Evolutionary conservation across 129 eudicot species (phyloP).

Genomic region (Gnaphalium uliginosum): DNA sequence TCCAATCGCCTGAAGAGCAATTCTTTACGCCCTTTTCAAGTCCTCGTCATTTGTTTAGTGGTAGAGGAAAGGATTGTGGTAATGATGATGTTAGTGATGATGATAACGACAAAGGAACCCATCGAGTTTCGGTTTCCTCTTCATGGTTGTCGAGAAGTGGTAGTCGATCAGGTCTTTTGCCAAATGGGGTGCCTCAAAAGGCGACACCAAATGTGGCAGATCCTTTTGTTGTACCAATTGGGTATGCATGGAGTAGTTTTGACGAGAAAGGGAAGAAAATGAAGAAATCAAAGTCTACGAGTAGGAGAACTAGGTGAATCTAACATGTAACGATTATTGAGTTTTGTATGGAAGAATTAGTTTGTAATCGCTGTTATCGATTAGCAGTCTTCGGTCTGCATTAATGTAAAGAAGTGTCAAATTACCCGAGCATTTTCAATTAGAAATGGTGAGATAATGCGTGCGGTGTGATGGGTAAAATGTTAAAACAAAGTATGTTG

Average conservation of each 20-base stretch:
- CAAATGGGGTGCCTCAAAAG: slow-evolving; percentile 38
- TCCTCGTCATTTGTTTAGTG: slow-evolving; percentile 44
- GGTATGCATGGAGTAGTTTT: slow-evolving; percentile 79
- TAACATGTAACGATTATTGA: slow-evolving; percentile 19
- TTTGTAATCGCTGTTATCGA: slow-evolving; percentile 32
- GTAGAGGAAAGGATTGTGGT: slow-evolving; percentile 26
- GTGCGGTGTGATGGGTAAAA: not conserved
- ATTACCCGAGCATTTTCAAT: not conserved
- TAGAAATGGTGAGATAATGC: not conserved
- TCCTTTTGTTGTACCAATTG: slow-evolving; percentile 75
- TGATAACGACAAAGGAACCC: slow-evolving; percentile 28
- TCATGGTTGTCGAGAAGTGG: slow-evolving; percentile 55
- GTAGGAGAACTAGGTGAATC: slow-evolving; percentile 54
- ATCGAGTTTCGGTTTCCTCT: slow-evolving; percentile 37
- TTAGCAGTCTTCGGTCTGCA: slow-evolving; percentile 18
- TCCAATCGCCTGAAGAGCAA: slow-evolving; percentile 64
- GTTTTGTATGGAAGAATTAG: slow-evolving; percentile 19
- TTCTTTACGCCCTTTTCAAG: slow-evolving; percentile 89
- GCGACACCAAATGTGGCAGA: slow-evolving; percentile 39
- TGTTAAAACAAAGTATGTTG: not conserved
- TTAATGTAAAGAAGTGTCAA: slow-evolving; percentile 3
- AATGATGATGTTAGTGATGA: slow-evolving; percentile 24
- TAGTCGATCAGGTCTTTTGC: slow-evolving; percentile 34
- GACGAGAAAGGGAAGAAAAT: slow-evolving; percentile 61
- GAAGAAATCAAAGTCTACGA: slow-evolving; percentile 70